Evolutionary conservation across 371 early-diverging fungal species (phyloP).

Genomic region (Mortierella sp.): DNA sequence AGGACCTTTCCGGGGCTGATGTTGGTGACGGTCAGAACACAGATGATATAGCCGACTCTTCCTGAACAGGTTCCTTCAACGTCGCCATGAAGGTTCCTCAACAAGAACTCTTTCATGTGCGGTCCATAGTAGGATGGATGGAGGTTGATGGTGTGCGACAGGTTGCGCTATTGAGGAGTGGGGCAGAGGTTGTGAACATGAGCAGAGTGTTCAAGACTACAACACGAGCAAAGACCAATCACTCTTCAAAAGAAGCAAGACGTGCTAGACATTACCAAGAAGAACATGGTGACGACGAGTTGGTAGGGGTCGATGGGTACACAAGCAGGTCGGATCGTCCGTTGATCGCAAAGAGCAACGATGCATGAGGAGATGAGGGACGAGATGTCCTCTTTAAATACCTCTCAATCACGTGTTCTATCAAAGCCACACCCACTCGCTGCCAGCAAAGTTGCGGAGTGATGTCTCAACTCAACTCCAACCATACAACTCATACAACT

Average conservation of each 20-base stretch:
- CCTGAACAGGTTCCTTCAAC: constrained; percentile 97
- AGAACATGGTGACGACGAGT: constrained; percentile 34
- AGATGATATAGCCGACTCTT: constrained; percentile 92
- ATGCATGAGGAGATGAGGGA: constrained; percentile 4
- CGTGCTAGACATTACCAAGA: constrained; percentile 31
- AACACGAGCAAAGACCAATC: no score
- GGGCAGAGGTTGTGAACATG: no score
- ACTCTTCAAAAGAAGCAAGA: background rate
- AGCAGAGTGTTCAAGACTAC: no score
- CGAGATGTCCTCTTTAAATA: background rate
- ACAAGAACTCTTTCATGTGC: constrained; percentile 80
- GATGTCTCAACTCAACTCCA: no score
- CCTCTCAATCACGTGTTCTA: no score
- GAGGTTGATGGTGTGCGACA: constrained; percentile 91
- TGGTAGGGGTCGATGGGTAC: background rate
- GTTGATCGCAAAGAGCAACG: constrained; percentile 10
- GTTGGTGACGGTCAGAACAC: constrained; percentile 83
- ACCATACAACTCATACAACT: no score
- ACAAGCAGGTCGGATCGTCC: constrained; percentile 7
- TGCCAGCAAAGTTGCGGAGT: no score
- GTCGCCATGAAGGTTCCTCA: constrained; percentile 86
- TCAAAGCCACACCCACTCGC: no score
- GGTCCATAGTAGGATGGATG: constrained; percentile 94
- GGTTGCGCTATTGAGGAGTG: constrained; percentile 36
- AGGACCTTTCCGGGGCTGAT: constrained; percentile 90